Evolutionary conservation across 2,329 filamentous ascomycete genomes (phyloP).

Genomic region (Aspergillus sp.): DNA sequence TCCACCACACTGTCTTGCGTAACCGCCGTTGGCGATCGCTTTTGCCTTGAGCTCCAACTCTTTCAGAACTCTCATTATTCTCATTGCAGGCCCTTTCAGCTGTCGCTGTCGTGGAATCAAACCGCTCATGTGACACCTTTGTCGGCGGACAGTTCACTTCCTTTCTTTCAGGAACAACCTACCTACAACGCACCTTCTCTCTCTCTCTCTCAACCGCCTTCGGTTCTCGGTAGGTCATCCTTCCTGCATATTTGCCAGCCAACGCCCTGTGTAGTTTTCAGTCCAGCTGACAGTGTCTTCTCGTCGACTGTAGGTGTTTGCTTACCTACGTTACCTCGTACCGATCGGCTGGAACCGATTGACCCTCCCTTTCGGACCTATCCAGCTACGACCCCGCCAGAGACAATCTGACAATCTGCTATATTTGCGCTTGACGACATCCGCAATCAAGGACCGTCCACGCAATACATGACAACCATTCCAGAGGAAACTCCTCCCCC

Average conservation of each 20-base stretch:
- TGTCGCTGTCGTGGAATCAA: not conserved
- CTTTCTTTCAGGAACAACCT: not conserved
- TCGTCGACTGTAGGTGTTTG: not conserved
- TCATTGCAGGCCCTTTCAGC: not conserved
- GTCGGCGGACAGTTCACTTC: not conserved
- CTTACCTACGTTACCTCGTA: not conserved
- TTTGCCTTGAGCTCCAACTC: not conserved
- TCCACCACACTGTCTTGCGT: conserved; percentile 9
- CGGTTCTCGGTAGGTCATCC: not conserved
- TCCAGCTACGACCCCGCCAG: too few relatives aligned
- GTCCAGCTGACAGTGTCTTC: not conserved
- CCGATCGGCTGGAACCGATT: not conserved
- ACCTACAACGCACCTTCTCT: not conserved
- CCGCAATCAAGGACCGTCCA: not conserved
- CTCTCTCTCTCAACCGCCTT: not conserved
- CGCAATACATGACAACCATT: not conserved
- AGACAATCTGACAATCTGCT: not conserved
- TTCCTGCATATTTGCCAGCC: not conserved
- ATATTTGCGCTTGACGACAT: not conserved
- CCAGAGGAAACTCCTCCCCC: not conserved
- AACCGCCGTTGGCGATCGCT: conserved; percentile 12
- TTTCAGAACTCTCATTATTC: not conserved
- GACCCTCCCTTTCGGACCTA: too few relatives aligned
- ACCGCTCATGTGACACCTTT: not conserved
- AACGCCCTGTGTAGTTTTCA: not conserved